These are phyloP conservation scores for Gorgonomyces haynaldii DNA, from an alignment of 192 early-diverging fungal genomes.

Conservation along the genomic window DNA sequence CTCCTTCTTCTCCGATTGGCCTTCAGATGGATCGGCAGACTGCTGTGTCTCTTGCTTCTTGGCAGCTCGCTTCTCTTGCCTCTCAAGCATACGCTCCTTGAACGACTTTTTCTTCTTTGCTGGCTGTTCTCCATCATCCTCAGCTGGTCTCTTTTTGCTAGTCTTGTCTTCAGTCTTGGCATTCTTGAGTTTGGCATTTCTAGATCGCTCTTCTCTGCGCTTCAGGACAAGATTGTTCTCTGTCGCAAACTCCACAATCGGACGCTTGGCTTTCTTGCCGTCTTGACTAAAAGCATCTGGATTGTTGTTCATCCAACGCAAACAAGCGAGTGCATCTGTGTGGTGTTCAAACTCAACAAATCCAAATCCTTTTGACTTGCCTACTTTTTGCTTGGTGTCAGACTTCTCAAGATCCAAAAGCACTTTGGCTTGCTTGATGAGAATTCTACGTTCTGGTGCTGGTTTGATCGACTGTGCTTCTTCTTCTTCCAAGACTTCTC, in stretches of 20 bases:
- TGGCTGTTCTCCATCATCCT: slow-evolving; percentile 5
- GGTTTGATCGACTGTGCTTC: slow-evolving; percentile 49
- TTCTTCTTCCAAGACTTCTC: slow-evolving; percentile 57
- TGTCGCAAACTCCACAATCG: slow-evolving; percentile 84
- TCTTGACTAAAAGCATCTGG: slow-evolving; percentile 19
- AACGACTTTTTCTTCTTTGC: slow-evolving; percentile 17
- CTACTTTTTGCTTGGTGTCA: slow-evolving; percentile 56
- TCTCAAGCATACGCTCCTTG: slow-evolving; percentile 15
- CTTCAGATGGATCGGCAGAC: not conserved
- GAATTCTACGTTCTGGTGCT: slow-evolving; percentile 12
- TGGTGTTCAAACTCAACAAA: slow-evolving; percentile 86
- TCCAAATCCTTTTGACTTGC: slow-evolving; percentile 75
- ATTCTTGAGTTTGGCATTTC: not conserved
- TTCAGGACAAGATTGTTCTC: slow-evolving; percentile 77
- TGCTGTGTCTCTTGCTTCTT: slow-evolving; percentile 10
- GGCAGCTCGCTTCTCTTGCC: slow-evolving; percentile 6
- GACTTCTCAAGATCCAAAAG: slow-evolving; percentile 65
- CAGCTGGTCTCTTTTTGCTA: slow-evolving; percentile 10
- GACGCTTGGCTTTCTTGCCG: slow-evolving; percentile 31
- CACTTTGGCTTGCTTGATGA: slow-evolving; percentile 70
- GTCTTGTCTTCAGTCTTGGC: not conserved
- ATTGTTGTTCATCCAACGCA: slow-evolving; percentile 83
- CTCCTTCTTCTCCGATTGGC: slow-evolving; percentile 1
- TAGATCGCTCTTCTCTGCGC: slow-evolving; percentile 41
- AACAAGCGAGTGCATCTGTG: slow-evolving; percentile 81